phyloP scores from a whole-genome alignment of 2,329 filamentous ascomycete species.

The Dactylonectria macrodidyma region DNA sequence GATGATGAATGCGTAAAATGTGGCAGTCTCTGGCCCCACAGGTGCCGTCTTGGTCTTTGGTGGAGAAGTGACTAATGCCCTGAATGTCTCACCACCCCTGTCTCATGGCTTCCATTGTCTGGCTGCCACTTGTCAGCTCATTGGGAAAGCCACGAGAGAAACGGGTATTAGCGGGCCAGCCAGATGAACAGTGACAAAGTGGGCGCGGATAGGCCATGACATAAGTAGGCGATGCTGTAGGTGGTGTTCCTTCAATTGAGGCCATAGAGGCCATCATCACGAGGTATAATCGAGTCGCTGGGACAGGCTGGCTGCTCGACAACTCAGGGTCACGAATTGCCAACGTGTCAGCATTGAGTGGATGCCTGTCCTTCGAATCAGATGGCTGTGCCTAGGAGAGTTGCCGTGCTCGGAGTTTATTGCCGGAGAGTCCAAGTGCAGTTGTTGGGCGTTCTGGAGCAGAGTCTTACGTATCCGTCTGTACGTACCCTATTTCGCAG shows the following conservation, averaged over 20 bases:
- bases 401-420: constrained; percentile 18
- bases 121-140: constrained; percentile 18
- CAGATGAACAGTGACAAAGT: not conserved
- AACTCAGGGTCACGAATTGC: constrained; percentile 22
- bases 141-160: not conserved
- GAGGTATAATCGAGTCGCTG: not conserved
- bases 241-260: not conserved
- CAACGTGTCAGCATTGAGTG: constrained; percentile 30
- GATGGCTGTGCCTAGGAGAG: too few relatives aligned
- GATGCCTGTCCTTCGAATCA: not conserved
- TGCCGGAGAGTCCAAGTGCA: constrained; percentile 18
- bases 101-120: constrained; percentile 13
- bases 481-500: constrained; percentile 9
- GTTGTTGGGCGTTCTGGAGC: constrained; percentile 21
- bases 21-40: not conserved
- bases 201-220: not conserved
- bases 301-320: not conserved
- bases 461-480: constrained; percentile 12
- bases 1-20: not conserved
- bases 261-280: not conserved
- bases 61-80: constrained; percentile 3
- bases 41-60: not conserved
- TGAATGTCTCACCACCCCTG: constrained; percentile 25
- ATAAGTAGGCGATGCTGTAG: not conserved
- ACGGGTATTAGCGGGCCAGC: constrained; percentile 5